Percentiles rank a stretch among this genome's conserved stretches.
These are phyloP conservation scores for Oxytropis ochrocephala DNA, from an alignment of 306 rosid species.

Conservation along the genomic window DNA sequence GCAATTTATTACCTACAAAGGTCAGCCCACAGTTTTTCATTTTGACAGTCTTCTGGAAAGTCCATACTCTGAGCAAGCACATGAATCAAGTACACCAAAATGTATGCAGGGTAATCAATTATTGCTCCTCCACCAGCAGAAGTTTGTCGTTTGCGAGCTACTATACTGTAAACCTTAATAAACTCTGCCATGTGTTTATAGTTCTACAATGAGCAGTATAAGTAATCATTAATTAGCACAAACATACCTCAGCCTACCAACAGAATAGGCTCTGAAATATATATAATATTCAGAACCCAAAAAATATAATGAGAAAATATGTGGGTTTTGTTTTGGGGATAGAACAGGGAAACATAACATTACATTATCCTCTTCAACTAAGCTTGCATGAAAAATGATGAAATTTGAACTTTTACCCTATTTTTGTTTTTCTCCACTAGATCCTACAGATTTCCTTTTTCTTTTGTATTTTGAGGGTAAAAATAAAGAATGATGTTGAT, in stretches of 20 bases:
- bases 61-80: conserved; percentile 61
- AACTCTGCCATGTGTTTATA: conserved; percentile 66
- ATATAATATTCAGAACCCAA: background rate
- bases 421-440: background rate
- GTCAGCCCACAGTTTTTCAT: conserved; percentile 53
- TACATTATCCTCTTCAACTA: background rate
- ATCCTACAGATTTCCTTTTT: background rate
- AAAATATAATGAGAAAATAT: background rate
- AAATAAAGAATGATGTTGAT: background rate
- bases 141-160: conserved; percentile 47
- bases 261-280: background rate
- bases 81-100: conserved; percentile 72
- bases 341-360: background rate
- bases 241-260: background rate
- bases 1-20: conserved; percentile 56
- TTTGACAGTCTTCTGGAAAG: conserved; percentile 57
- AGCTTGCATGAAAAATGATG: background rate
- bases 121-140: conserved; percentile 49
- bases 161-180: conserved; percentile 62
- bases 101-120: conserved; percentile 60
- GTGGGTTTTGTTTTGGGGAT: background rate
- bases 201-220: conserved; percentile 50
- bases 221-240: conserved; percentile 22
- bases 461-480: background rate
- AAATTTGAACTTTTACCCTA: background rate